Percentiles rank a stretch among this genome's conserved stretches.
phyloP scores from a whole-genome alignment of 2,329 filamentous ascomycete genomes.

The Trichoderma hamatum region DNA sequence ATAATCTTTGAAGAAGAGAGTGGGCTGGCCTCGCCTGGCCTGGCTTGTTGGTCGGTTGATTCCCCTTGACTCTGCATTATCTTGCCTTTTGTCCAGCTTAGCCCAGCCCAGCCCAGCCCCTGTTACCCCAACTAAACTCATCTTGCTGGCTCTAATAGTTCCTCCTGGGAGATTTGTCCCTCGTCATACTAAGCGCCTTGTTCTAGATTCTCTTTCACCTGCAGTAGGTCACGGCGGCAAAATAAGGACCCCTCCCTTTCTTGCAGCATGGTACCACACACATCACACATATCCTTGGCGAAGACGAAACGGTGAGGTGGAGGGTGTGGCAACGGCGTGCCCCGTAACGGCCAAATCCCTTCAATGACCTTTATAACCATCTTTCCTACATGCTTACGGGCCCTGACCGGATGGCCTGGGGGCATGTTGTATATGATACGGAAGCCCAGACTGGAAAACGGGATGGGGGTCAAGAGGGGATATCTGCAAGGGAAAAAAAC shows the following conservation, averaged over 20 bases:
- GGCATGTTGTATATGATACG: not conserved
- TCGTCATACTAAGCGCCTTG: slow-evolving; percentile 1
- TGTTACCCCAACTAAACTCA: not conserved
- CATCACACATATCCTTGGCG: not conserved
- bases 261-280: not conserved
- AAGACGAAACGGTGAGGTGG: slow-evolving; percentile 11
- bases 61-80: slow-evolving; percentile 17
- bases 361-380: not conserved
- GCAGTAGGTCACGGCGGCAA: not conserved
- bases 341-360: not conserved
- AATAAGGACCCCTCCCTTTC: not conserved
- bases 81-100: not conserved
- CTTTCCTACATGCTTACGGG: not conserved
- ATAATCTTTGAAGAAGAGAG: not conserved
- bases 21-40: not conserved
- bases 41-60: not conserved
- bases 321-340: not conserved
- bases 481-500: not conserved
- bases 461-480: not conserved
- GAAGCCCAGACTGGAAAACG: not conserved
- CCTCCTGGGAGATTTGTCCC: not conserved
- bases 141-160: not conserved
- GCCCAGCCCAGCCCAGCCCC: not conserved
- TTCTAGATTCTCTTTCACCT: not conserved
- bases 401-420: not conserved